Evolutionary conservation across 805 yeast genomes (phyloP).

Genomic region (Cyberlindnera mississippiensis): DNA sequence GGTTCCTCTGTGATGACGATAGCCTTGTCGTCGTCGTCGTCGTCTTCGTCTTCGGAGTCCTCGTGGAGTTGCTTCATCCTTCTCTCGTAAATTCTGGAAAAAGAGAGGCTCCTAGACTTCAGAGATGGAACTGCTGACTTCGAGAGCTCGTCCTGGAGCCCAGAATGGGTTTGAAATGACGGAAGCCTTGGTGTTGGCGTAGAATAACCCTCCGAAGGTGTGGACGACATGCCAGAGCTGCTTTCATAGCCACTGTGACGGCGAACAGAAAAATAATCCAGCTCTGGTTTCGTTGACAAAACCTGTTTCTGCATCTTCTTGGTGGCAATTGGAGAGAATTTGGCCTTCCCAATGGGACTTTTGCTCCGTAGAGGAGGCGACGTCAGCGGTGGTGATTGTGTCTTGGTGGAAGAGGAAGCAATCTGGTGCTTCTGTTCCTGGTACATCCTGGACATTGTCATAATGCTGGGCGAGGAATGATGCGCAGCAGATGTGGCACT

Average conservation of each 20-base stretch:
- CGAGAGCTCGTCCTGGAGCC: background rate
- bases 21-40: constrained; percentile 9
- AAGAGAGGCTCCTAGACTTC: constrained; percentile 6
- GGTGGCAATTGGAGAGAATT: constrained; percentile 5
- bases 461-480: constrained; percentile 24
- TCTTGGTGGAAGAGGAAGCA: too few species aligned
- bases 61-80: constrained; percentile 20
- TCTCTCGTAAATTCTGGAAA: constrained; percentile 24
- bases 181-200: constrained; percentile 20
- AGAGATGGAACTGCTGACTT: constrained; percentile 1
- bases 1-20: constrained; percentile 32
- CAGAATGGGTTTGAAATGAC: constrained; percentile 15
- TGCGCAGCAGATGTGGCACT: constrained; percentile 7
- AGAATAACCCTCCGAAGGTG: background rate
- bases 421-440: constrained; percentile 19
- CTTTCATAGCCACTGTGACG: background rate
- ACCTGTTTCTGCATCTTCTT: constrained; percentile 26
- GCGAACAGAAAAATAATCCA: constrained; percentile 14
- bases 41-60: constrained; percentile 8
- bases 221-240: constrained; percentile 4
- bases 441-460: constrained; percentile 26
- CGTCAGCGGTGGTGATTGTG: constrained; percentile 2
- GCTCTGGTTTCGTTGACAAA: constrained; percentile 18
- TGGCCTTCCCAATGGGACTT: background rate
- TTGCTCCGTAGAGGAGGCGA: background rate